A percentile compares a stretch with the other conserved stretches of the same genome.
Conservation (phyloP, 78 protist genomes). For the Protostelium mycophagum region DNA sequence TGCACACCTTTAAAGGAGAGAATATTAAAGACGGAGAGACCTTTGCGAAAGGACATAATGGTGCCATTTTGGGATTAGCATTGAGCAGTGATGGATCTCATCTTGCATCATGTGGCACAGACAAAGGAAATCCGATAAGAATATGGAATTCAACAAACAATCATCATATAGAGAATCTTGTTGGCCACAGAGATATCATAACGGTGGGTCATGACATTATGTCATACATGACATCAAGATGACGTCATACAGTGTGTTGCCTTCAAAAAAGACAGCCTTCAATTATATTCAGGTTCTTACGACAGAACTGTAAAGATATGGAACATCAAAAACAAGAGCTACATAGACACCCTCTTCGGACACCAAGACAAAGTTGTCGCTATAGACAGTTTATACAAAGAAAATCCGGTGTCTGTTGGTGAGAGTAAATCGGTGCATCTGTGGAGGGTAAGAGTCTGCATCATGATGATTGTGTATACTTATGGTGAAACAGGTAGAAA, state of each 20-base stretch:
- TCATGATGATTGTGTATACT: background rate
- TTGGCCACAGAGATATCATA: background rate
- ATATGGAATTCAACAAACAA: background rate
- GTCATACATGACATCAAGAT: background rate
- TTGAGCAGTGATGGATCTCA: background rate
- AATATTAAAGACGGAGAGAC: background rate
- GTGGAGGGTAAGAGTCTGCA: background rate
- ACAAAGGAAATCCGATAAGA: background rate
- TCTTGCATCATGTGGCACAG: background rate
- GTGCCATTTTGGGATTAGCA: background rate
- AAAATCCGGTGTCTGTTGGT: background rate
- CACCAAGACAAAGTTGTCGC: background rate
- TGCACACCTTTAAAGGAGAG: background rate
- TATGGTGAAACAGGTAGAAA: background rate
- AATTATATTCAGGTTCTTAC: background rate
- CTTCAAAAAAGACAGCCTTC: background rate
- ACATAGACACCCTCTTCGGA: background rate
- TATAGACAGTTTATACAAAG: background rate
- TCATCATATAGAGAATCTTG: background rate
- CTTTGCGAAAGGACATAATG: background rate
- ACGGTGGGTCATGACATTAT: background rate
- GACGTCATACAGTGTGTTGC: background rate
- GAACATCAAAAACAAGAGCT: background rate
- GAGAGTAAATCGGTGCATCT: background rate
- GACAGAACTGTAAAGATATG: background rate